Evolutionary conservation across 305 asterid species (phyloP), one percentile per base, ranked within the genome.

Genomic region (Ruellia speciosa): DNA sequence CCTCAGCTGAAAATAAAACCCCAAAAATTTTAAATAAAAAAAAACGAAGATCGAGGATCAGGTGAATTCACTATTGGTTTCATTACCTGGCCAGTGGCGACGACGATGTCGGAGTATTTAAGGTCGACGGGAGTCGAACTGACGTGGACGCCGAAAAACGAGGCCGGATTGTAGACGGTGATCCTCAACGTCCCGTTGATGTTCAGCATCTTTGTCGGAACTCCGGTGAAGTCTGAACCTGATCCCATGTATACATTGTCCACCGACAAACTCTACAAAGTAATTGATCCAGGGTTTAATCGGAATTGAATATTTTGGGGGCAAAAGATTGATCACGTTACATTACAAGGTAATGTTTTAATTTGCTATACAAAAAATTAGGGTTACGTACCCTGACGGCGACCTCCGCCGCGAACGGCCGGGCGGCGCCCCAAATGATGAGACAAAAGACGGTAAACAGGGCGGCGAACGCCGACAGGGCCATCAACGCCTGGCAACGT

Each of bases 381-480:
- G 10, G 0, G 46, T 0, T 1, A 24, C 39, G 52, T 71, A 90
- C 98, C 94, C 68, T 79, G 45, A 87, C 85, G 62, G 77, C 47
- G 70, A 90, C 72, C 10, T 80, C 78, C 1, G 90, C 74, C 67
- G 73, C 74, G 71, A 61, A 92, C 28, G 90, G 86, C 69, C 96
- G 72, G 2, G 78, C 98, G 14, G 96, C 96, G 13, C 79, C 95
- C 96, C 98, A 92, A 0, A 92, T 85, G 18, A 92, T 84, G 66
- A 92, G 73, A 66, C 96, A 92, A 59, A 92, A 92, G 47, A 83
- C 83, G 8, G 87, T 77, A 49, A 84, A 88, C 63, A 92, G 72
- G 67, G 82, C 67, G 28, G 72, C 13, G 55, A 90, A 90, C 18
- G 84, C 93, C 11, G 64, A 58, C 11, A 88, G 56, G 46, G 83